A percentile compares a stretch with the other conserved stretches of the same genome.
phyloP scores from a whole-genome alignment of 306 rosid genomes.

The Trichosanthes truncata region DNA sequence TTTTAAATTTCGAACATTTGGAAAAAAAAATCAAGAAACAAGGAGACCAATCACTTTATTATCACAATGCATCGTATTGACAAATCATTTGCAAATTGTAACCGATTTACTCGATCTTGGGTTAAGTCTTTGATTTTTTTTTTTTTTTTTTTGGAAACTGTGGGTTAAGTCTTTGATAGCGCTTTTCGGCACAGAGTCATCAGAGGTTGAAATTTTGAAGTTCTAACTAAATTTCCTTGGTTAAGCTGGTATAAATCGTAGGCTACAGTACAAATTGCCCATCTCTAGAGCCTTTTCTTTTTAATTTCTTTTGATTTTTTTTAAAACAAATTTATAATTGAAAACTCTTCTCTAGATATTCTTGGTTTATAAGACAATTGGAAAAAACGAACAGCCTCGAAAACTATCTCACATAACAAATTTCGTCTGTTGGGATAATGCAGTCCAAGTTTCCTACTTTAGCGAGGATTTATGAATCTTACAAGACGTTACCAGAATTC shows the following conservation, averaged over 20 bases:
- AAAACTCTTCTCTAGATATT: not conserved
- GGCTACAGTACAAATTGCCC: not conserved
- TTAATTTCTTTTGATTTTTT: not conserved
- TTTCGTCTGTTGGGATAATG: constrained; percentile 9
- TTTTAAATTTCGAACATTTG: not conserved
- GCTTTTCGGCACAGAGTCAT: not conserved
- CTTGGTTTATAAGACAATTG: not conserved
- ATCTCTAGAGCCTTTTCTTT: not conserved
- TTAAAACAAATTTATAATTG: too few species aligned
- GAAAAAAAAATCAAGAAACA: not conserved
- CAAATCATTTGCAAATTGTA: not conserved
- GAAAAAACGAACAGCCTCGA: not conserved
- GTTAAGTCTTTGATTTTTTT: not conserved
- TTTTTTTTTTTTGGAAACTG: too few species aligned
- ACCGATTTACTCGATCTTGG: not conserved
- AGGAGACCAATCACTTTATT: not conserved
- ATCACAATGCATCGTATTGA: not conserved
- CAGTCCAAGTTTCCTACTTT: constrained; percentile 37
- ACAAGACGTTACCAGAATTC: constrained; percentile 28
- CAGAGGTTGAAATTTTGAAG: not conserved
- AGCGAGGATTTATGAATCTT: constrained; percentile 29
- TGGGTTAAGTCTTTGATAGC: not conserved
- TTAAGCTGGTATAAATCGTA: not conserved
- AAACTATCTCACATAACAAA: not conserved
- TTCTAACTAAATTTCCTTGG: not conserved